These are phyloP conservation scores for Carpinus viminea DNA, from an alignment of 306 rosid species.

Conservation along the genomic window DNA sequence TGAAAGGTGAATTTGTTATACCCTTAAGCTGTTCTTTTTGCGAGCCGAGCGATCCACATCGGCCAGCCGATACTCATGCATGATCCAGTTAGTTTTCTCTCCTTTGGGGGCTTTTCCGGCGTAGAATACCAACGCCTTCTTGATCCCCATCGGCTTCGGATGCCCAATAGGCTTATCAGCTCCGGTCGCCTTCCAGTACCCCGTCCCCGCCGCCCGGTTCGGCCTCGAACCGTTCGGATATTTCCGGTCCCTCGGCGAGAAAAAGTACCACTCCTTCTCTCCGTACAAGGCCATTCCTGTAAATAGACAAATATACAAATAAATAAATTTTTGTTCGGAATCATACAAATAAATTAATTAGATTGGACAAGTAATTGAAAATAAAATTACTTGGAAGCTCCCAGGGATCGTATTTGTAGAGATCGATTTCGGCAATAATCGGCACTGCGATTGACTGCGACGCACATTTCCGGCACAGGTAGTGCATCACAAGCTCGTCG, in stretches of 20 bases:
- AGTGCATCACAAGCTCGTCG: conserved; percentile 91
- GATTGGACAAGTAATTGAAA: too few species aligned
- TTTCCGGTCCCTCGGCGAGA: conserved; percentile 83
- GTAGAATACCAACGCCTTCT: conserved; percentile 93
- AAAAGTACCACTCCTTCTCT: conserved; percentile 96
- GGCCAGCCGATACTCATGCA: conserved; percentile 98
- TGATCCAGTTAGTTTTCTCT: conserved; percentile 95
- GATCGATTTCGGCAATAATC: conserved; percentile 88
- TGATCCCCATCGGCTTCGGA: conserved; percentile 87
- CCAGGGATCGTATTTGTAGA: conserved; percentile 87
- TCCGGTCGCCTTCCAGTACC: conserved; percentile 99
- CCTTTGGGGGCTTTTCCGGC: conserved; percentile 91
- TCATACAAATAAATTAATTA: background rate
- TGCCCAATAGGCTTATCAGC: conserved; percentile 90
- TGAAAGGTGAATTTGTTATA: conserved; percentile 9
- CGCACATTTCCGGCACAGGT: conserved; percentile 78
- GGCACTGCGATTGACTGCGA: conserved; percentile 75
- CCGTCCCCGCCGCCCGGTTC: conserved; percentile 91
- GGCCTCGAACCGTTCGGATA: conserved; percentile 98
- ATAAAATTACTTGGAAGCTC: conserved; percentile 68
- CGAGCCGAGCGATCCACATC: conserved; percentile 89
- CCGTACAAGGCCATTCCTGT: conserved; percentile 71
- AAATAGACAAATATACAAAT: background rate
- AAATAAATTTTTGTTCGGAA: background rate
- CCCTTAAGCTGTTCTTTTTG: conserved; percentile 86